Evolutionary conservation across 228 moss, liverwort and hornwort species (phyloP), one percentile per base, ranked within the genome.

Genomic region (Sphagnum magellanicum): DNA sequence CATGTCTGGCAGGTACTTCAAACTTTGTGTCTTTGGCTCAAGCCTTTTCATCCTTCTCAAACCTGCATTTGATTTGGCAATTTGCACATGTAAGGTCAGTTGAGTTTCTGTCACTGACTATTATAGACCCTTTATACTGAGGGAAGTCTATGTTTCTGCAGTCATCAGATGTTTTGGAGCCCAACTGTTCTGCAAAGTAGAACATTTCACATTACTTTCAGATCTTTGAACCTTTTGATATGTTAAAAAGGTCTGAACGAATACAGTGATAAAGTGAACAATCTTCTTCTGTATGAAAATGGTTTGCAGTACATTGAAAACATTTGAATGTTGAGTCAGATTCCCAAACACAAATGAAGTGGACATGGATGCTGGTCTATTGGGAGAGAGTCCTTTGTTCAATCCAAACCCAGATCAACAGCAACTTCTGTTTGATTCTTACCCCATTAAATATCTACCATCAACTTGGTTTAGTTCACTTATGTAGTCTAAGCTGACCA

Each of bases 1-100:
- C 85, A 84, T 73, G 84, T 90, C 68, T 94, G 98, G 98, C 92
- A 90, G 90, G 98, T 98, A 70, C 48, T 53, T 74, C 50, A 52
- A 48, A 6, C 0, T 10, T 46, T 48, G 48, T 60, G 52, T 67
- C n/a, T 32, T 46, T 59, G 32, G 32, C 32, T 32, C 32, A 32
- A 32, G 32, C 32, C 32, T 61, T 50, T 4, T 10, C 32, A 16
- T 5, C 52, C 50, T 51, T 8, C 14, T 6, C 50, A 49, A 6
- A 6, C 50, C 32, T 1, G 46, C n/a, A 17, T 66, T 46, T 32
- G 50, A 32, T 5, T 17, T 7, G 46, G 5, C 6, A 0, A 59
- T 59, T 11, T 11, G 11, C 12, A 11, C 15, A 11, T 11, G 15
- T 59, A 11, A 11, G 59, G 59, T 15, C 11, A 11, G 59, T 11